Base-by-base conservation (phyloP, 1,284 basidiomycete genomes). In the Puccinia polysora region DNA sequence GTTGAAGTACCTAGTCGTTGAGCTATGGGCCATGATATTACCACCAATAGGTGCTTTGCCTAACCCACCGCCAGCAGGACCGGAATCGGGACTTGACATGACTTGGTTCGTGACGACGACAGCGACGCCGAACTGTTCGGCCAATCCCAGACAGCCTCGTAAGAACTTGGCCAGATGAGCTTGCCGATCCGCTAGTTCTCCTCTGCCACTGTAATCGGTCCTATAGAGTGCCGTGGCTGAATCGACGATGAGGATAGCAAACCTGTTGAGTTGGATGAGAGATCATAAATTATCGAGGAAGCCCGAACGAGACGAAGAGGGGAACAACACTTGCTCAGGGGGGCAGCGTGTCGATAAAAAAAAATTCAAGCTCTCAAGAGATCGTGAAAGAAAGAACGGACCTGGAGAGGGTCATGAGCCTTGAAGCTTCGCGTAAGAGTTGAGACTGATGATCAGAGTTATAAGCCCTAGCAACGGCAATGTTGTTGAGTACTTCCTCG, bases 21-120 rank as follows among this genome's bases (percentile, higher is more conserved):
- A 79, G 15, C 79, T 78, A 74, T 80, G 79, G 14, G 79, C 79
- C 10, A 80, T 78, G 68, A 80, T 80, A 74, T 80, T 80, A 15
- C 79, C 79, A 20, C 79, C 79, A 47, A 98, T 96, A 4, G 95
- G 95, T 81, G 97, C 98, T 85, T 97, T 97, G 4, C 82, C 80
- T 82, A 95, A 84, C 18, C 87, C 87, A 77, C 92, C 95, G 59
- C 90, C 90, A 8, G 89, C 89, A 28, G 89, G 89, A n/a, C 89
- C 87, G 14, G 90, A 91, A 78, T 98, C 96, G 0, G 96, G 95
- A 75, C 89, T 94, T 18, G 96, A 97, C 84, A 99, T 97, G 74
- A 99, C 96, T 81, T 99, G 96, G 80, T 99, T 99, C 4, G 92
- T 93, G 65, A 97, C 88, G 3, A 98, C 93, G 18, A 98, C 95